These are phyloP conservation scores for Actinomucor elegans DNA, from an alignment of 371 early-diverging fungal species.

Conservation along the genomic window DNA sequence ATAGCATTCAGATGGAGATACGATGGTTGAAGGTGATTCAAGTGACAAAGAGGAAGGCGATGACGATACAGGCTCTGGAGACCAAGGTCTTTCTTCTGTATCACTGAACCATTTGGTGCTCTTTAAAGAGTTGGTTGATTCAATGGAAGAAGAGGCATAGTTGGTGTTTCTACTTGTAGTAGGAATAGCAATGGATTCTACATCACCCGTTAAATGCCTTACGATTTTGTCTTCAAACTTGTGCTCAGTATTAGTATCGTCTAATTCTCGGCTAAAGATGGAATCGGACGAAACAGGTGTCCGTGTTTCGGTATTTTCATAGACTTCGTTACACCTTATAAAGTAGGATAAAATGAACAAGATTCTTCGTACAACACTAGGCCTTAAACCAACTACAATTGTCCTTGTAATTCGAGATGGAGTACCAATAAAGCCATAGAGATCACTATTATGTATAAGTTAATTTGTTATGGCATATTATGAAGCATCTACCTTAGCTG, in stretches of 20 bases:
- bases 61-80: constrained; percentile 16
- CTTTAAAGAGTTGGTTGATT: constrained; percentile 15
- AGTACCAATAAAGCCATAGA: constrained; percentile 63
- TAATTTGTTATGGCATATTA: neutral
- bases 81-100: constrained; percentile 18
- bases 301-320: constrained; percentile 49
- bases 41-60: constrained; percentile 7
- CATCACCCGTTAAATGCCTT: constrained; percentile 43
- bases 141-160: constrained; percentile 12
- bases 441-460: constrained; percentile 36
- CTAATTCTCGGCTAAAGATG: constrained; percentile 37
- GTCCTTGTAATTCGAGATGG: constrained; percentile 56
- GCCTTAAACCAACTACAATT: constrained; percentile 56
- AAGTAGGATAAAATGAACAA: constrained; percentile 62
- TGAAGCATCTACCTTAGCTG: constrained; percentile 52
- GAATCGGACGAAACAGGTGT: constrained; percentile 13
- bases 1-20: constrained; percentile 29
- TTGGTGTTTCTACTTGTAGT: constrained; percentile 6
- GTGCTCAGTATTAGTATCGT: constrained; percentile 20
- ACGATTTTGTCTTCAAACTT: constrained; percentile 47
- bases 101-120: constrained; percentile 8
- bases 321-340: constrained; percentile 69
- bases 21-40: constrained; percentile 1
- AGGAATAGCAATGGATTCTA: constrained; percentile 50
- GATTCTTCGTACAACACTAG: constrained; percentile 54